Evolutionary conservation across 768 basidiomycete species (phyloP).

Genomic region (Kwoniella botswanensis): DNA sequence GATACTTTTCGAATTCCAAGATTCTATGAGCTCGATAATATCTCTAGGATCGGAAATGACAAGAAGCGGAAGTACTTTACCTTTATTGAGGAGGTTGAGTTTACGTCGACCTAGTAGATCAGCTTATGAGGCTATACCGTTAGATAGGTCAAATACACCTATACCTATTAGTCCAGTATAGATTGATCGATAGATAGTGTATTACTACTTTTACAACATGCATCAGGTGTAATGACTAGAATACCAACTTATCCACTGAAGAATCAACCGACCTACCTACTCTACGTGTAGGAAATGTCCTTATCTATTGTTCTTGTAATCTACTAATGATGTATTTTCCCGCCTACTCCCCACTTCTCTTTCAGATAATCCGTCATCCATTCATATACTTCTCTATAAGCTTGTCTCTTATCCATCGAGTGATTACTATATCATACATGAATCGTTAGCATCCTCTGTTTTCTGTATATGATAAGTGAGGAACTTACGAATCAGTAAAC

Average conservation of each 20-base stretch:
- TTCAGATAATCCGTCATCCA: conserved; percentile 81
- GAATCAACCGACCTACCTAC: neutral
- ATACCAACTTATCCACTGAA: too few species aligned
- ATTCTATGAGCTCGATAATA: conserved; percentile 58
- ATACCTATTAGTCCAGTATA: conserved; percentile 12
- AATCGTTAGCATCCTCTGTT: neutral
- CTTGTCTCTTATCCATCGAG: conserved; percentile 72
- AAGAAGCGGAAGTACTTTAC: conserved; percentile 58
- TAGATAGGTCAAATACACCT: conserved; percentile 27
- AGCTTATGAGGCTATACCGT: conserved; percentile 50
- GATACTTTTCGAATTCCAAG: conserved; percentile 62
- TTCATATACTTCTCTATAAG: conserved; percentile 81
- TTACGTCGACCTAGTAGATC: conserved; percentile 19
- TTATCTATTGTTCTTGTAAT: neutral
- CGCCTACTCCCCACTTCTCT: conserved; percentile 81
- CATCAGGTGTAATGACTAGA: neutral
- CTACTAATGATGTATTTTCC: conserved; percentile 30
- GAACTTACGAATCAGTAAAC: conserved; percentile 88
- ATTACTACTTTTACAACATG: conserved; percentile 15
- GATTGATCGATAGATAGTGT: neutral
- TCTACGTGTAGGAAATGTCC: neutral
- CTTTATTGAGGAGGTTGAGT: conserved; percentile 43
- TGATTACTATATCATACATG: conserved; percentile 69
- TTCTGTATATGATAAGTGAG: neutral
- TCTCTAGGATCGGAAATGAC: conserved; percentile 55